Evolutionary conservation across 352 stramenopile species (phyloP), one percentile per base, ranked within the genome.

Genomic region (Phytophthora boehmeriae): DNA sequence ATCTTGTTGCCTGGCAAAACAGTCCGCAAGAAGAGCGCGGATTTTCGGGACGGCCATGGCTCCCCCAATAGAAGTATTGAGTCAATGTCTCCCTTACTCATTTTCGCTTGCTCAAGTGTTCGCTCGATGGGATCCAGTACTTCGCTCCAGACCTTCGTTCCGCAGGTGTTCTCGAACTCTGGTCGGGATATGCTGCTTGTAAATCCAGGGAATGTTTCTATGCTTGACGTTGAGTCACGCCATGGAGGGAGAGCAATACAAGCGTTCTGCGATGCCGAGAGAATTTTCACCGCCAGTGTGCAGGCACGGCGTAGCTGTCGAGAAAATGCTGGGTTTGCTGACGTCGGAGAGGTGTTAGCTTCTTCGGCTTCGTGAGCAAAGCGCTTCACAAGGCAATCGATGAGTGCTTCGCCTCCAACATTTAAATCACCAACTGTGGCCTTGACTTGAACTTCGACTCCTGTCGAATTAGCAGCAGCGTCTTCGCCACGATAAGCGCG

Each of bases 251-350:
- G 50, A 42, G 73, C 58, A 16, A 87, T 70, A 2, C 60, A 53
- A 14, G 66, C 73, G 19, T 49, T 67, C 1, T 51, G 35, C 1
- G 75, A 81, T 9, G 27, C 72, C 11, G 68, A 75, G 5, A 87
- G 67, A 8, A 87, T 67, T 47, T 73, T 76, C 59, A 83, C 76
- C 0, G 75, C 77, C 6, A 87, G 54, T 10, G 67, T 54, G 35
- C 64, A 75, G 13, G 63, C 73, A 44, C 69, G 73, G 19, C 59
- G 71, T 2, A 84, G 46, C 14, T 73, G 71, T 38, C 50, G 23
- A 5, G 44, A 51, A 46, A 61, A 66, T 5, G 35, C 46, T 52
- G 36, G 46, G 5, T 23, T 54, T 39, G 41, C 30, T 13, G 41
- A 48, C 32, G 25, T 58, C 11, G 23, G 23, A 8, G 35, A 30